These are phyloP conservation scores for Boletus smithii DNA, from an alignment of 1,284 basidiomycete species.

Conservation along the genomic window DNA sequence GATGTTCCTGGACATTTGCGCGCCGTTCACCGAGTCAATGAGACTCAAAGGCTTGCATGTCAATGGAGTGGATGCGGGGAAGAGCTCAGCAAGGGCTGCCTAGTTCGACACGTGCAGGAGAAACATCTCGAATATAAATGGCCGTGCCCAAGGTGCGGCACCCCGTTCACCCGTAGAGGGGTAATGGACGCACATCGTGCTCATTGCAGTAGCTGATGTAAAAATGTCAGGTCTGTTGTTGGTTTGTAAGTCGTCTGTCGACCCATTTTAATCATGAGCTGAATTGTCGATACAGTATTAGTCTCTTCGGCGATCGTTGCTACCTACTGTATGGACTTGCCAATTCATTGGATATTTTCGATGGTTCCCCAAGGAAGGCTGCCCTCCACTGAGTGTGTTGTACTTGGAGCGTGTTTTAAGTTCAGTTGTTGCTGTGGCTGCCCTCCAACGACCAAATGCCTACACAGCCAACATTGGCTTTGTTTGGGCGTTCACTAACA, in stretches of 20 bases:
- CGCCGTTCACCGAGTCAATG: slow-evolving; percentile 6
- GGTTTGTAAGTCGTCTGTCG: slow-evolving; percentile 3
- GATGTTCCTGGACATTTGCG: slow-evolving; percentile 23
- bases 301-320: neutral
- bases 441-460: slow-evolving; percentile 1
- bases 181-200: slow-evolving; percentile 17
- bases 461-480: slow-evolving; percentile 5
- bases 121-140: slow-evolving; percentile 21
- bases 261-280: neutral
- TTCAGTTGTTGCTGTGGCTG: neutral
- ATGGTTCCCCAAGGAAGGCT: neutral
- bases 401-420: neutral
- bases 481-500: neutral
- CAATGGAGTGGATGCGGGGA: slow-evolving; percentile 18
- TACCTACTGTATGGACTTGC: slow-evolving; percentile 4
- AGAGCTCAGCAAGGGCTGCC: slow-evolving; percentile 10
- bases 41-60: slow-evolving; percentile 8
- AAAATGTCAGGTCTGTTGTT: neutral
- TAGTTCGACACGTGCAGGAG: slow-evolving; percentile 26
- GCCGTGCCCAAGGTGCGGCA: slow-evolving; percentile 21
- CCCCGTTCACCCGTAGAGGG: slow-evolving; percentile 21
- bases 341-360: neutral
- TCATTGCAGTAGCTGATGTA: slow-evolving; percentile 7
- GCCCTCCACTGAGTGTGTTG: neutral
- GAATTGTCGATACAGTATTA: slow-evolving; percentile 1